Evolutionary conservation across 106 monocot genomes (phyloP).

Genomic region (Hemerocallis citrina): DNA sequence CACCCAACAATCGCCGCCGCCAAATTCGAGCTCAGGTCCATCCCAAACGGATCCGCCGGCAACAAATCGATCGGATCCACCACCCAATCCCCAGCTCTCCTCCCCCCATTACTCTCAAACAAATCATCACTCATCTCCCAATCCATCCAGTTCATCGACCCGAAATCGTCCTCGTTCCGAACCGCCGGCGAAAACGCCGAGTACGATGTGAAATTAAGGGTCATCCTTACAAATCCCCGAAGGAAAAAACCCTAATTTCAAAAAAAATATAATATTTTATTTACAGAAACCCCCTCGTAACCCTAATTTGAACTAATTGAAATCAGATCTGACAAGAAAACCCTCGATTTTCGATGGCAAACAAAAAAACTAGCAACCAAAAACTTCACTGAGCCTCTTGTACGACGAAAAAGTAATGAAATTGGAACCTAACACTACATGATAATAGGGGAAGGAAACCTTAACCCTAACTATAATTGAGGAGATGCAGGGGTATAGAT

Average conservation of each 20-base stretch:
- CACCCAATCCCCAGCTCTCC: slow-evolving; percentile 4
- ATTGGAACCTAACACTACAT: no score
- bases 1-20: slow-evolving; percentile 32
- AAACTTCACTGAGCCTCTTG: slow-evolving; percentile 35
- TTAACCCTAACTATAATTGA: no score
- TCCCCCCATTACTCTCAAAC: not conserved
- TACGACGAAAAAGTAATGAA: no score
- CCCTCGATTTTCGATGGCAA: no score
- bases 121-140: not conserved
- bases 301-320: no score
- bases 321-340: no score
- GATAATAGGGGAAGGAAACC: no score
- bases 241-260: not conserved
- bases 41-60: slow-evolving; percentile 60
- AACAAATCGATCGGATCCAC: slow-evolving; percentile 21
- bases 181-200: slow-evolving; percentile 5
- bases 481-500: no score
- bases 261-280: slow-evolving; percentile 1
- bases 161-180: not conserved
- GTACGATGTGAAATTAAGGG: slow-evolving; percentile 18
- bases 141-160: not conserved
- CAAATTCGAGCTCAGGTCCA: slow-evolving; percentile 32
- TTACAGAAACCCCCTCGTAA: no score
- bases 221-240: slow-evolving; percentile 9
- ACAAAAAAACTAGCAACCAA: slow-evolving; percentile 25